phyloP scores from a whole-genome alignment of 148 eudicot genomes.

The Rhododendron ovatum region DNA sequence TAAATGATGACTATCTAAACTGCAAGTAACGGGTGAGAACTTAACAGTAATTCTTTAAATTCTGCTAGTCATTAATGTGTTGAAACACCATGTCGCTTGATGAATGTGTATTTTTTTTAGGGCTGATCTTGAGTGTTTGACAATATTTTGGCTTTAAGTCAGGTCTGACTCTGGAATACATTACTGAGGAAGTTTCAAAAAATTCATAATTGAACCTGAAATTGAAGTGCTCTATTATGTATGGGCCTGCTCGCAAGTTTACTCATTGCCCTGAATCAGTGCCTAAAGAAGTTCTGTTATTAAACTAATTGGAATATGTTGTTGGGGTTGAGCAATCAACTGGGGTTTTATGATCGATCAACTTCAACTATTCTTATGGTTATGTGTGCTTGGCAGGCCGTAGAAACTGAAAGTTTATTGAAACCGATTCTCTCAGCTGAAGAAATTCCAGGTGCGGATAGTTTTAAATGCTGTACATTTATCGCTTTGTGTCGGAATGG shows the following conservation, averaged over 20 bases:
- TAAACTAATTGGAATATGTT: neutral
- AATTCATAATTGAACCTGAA: neutral
- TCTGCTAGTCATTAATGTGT: neutral
- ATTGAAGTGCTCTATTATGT: neutral
- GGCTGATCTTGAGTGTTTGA: neutral
- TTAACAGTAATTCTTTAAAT: neutral
- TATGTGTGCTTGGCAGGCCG: conserved; percentile 39
- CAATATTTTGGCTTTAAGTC: neutral
- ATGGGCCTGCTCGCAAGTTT: neutral
- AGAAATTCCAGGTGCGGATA: conserved; percentile 60
- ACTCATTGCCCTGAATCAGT: neutral
- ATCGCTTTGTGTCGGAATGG: neutral
- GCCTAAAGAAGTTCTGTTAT: neutral
- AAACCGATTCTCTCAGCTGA: conserved; percentile 83
- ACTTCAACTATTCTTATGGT: neutral
- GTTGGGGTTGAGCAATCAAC: neutral
- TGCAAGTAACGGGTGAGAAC: neutral
- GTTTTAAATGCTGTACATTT: neutral
- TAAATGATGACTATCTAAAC: neutral
- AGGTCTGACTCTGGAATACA: neutral
- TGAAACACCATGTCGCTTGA: neutral
- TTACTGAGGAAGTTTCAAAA: neutral
- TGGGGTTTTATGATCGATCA: neutral
- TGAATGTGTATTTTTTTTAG: neutral
- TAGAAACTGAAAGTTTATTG: conserved; percentile 80